These are phyloP conservation scores for Lichtheimia corymbifera DNA, from an alignment of 371 early-diverging fungal genomes.

Conservation along the genomic window DNA sequence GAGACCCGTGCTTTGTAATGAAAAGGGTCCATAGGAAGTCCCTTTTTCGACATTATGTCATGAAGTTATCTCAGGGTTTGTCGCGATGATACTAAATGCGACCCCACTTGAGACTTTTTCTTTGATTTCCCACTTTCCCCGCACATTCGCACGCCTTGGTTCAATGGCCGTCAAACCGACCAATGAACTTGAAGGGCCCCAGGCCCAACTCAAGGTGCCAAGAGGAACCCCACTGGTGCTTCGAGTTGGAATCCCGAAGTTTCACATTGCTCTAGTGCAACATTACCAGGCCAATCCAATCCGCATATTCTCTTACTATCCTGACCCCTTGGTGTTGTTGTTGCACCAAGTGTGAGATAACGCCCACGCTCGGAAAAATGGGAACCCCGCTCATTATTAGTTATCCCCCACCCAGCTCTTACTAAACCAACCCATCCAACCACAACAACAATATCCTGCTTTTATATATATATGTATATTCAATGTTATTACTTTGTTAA, in stretches of 20 bases:
- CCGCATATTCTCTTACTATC: neutral
- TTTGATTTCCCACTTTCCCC: slow-evolving; percentile 1
- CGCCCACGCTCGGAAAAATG: slow-evolving; percentile 2
- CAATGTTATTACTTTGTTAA: neutral
- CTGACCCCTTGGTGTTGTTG: slow-evolving; percentile 7
- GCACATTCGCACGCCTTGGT: slow-evolving; percentile 1
- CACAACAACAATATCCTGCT: too few species aligned
- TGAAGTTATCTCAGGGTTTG: too few species aligned
- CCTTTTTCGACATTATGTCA: too few species aligned
- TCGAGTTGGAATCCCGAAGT: neutral
- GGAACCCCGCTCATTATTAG: neutral
- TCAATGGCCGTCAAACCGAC: neutral
- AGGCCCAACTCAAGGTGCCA: neutral
- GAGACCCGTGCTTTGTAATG: neutral
- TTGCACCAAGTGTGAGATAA: slow-evolving; percentile 7
- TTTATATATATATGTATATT: too few species aligned
- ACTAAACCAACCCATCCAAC: neutral
- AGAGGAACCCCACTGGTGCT: neutral
- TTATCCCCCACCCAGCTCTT: neutral
- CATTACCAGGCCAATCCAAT: neutral
- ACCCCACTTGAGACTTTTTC: slow-evolving; percentile 3
- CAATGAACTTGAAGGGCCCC: neutral
- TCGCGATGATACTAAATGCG: too few species aligned
- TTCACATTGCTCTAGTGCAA: slow-evolving; percentile 7
- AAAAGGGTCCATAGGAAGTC: too few species aligned